phyloP scores from a whole-genome alignment of 2,329 filamentous ascomycete species.

The Erysiphe pulchra region DNA sequence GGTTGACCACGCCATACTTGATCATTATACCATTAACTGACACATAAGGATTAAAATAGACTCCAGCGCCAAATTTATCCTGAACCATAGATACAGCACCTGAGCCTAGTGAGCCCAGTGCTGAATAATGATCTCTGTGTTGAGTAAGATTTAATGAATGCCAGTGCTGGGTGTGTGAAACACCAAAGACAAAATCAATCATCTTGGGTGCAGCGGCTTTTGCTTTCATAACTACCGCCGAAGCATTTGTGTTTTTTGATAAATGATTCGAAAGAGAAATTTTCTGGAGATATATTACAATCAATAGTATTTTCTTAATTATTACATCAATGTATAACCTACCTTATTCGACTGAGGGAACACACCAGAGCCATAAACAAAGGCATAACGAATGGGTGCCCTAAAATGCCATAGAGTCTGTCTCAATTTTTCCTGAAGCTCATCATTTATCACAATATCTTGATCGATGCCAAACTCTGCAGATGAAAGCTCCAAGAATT shows the following conservation, averaged over 20 bases:
- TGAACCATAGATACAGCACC: constrained; percentile 66
- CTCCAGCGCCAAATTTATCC: constrained; percentile 69
- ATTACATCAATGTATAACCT: constrained; percentile 1
- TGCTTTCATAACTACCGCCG: constrained; percentile 54
- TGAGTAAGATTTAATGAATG: constrained; percentile 78
- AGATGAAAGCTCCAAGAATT: constrained; percentile 53
- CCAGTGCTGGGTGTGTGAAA: constrained; percentile 88
- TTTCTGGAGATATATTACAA: background rate
- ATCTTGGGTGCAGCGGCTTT: constrained; percentile 81
- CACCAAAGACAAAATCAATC: constrained; percentile 96
- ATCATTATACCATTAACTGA: constrained; percentile 87
- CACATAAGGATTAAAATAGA: constrained; percentile 94
- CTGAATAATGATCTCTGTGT: constrained; percentile 81
- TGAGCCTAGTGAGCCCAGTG: constrained; percentile 58
- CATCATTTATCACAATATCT: constrained; percentile 83
- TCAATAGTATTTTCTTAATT: background rate
- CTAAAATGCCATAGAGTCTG: constrained; percentile 77
- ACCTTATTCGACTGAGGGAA: constrained; percentile 43
- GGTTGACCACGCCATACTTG: constrained; percentile 92
- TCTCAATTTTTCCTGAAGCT: constrained; percentile 76
- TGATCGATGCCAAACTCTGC: constrained; percentile 82
- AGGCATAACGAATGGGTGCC: constrained; percentile 84
- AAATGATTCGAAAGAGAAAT: constrained; percentile 16
- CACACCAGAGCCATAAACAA: constrained; percentile 91
- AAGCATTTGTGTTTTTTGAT: constrained; percentile 58